phyloP scores from a whole-genome alignment of 495 filamentous ascomycete species.

The Rusavskia elegans region DNA sequence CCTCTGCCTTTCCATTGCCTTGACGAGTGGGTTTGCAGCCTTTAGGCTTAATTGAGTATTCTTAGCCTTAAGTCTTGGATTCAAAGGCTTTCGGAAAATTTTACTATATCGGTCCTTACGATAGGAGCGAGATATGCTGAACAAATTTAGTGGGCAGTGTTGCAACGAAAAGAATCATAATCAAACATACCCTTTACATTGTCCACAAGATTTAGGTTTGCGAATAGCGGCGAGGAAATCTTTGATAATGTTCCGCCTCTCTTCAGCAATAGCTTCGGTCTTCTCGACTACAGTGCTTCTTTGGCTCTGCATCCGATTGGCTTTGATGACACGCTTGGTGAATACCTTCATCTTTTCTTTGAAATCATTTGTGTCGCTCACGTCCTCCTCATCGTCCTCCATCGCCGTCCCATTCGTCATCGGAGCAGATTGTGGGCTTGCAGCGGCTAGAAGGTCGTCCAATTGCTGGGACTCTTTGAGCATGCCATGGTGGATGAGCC shows the following conservation, averaged over 20 bases:
- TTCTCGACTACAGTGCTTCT: constrained; percentile 44
- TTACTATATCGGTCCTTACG: constrained; percentile 79
- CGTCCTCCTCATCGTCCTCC: constrained; percentile 20
- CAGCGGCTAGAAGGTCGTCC: constrained; percentile 33
- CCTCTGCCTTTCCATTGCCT: constrained; percentile 21
- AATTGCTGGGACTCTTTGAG: constrained; percentile 56
- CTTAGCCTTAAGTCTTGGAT: constrained; percentile 48
- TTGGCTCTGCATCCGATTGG: constrained; percentile 27
- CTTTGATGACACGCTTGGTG: constrained; percentile 48
- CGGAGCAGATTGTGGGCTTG: constrained; percentile 9
- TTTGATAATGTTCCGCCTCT: constrained; percentile 58
- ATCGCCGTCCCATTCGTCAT: constrained; percentile 8
- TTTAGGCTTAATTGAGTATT: constrained; percentile 59
- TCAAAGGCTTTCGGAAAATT: constrained; percentile 75
- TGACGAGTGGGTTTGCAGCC: constrained; percentile 42
- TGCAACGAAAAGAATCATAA: neutral
- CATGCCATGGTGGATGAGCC: constrained; percentile 71
- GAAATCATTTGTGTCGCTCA: constrained; percentile 33
- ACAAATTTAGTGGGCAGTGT: neutral
- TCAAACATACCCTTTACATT: constrained; percentile 47
- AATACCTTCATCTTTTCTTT: constrained; percentile 43
- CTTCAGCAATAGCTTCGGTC: constrained; percentile 64
- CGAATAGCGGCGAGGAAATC: constrained; percentile 60
- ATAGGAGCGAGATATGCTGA: constrained; percentile 56
- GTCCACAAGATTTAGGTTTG: constrained; percentile 48